Evolutionary conservation across 106 monocot genomes (phyloP), one percentile per base, ranked within the genome.

Genomic region (Acorus calamus): DNA sequence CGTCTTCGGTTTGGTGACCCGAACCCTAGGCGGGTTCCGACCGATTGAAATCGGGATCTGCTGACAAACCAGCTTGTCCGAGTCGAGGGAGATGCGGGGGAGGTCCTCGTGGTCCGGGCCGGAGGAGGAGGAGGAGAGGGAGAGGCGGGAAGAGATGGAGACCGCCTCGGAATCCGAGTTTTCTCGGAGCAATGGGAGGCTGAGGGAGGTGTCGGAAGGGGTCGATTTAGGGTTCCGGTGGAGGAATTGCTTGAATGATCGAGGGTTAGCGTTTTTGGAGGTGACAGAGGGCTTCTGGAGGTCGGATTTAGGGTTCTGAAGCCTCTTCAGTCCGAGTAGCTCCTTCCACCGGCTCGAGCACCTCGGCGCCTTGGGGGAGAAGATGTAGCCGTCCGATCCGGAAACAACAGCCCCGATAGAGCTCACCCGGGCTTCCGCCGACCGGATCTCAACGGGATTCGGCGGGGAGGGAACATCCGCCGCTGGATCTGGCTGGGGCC

Each of bases 331-430:
- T 10, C 83, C 80, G 45, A 88, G 79, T 5, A 88, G 57, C 69
- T 88, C 88, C 56, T 76, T 68, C 92, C 88, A 93, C 13, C 94
- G 74, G 61, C 78, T 87, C 43, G 94, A 77, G 69, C 94, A 94
- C 50, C 81, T 63, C 2, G 81, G 78, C 2, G 78, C 75, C 54
- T 69, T 71, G 4, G 81, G 86, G 0, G 86, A 81, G 59, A 70
- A 49, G 44, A 46, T 72, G 52, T 11, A 65, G 11, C 47, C 12
- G 2, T 83, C 82, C 6, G 78, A 66, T 55, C 62, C 63, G 9
- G 41, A 2, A 41, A 61, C 53, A 56, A 54, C 69, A 50, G 55
- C 48, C 12, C 28, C 8, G 47, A 48, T 45, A 46, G 45, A 49
- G 62, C 53, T 2, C 60, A 64, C 56, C 47, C 8, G 42, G 50